Evolutionary conservation across 768 basidiomycete genomes (phyloP).

Genomic region (Trichaptum fuscoviolaceum): DNA sequence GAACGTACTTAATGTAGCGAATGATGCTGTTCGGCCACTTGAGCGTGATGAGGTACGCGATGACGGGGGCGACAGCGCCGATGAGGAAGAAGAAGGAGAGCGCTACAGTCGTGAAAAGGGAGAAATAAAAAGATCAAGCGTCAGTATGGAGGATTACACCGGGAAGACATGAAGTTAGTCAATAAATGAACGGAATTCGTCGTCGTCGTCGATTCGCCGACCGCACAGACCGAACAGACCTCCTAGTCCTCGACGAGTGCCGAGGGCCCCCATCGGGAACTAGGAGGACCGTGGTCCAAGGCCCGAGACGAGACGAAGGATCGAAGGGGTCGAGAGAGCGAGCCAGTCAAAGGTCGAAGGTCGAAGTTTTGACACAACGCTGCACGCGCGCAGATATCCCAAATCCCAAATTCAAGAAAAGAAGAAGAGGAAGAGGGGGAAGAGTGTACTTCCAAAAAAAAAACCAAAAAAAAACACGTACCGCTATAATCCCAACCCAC

Average conservation of each 20-base stretch:
- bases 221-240: background rate
- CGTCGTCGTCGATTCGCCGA: too few relatives aligned
- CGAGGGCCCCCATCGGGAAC: background rate
- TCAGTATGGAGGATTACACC: too few relatives aligned
- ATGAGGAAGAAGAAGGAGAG: slow-evolving; percentile 75
- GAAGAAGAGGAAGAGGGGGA: too few relatives aligned
- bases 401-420: too few relatives aligned
- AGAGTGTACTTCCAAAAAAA: too few relatives aligned
- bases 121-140: slow-evolving; percentile 29
- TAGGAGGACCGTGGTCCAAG: background rate
- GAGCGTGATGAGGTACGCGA: slow-evolving; percentile 47
- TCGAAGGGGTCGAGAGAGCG: too few relatives aligned
- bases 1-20: slow-evolving; percentile 57
- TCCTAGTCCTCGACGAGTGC: background rate
- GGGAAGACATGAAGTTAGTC: too few relatives aligned
- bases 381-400: too few relatives aligned
- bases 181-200: too few relatives aligned
- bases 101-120: slow-evolving; percentile 10
- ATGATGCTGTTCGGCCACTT: slow-evolving; percentile 60
- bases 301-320: background rate
- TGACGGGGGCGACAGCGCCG: slow-evolving; percentile 56
- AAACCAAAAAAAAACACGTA: background rate
- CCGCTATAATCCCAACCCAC: background rate
- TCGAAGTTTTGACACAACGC: too few relatives aligned
- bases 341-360: too few relatives aligned